phyloP scores from a whole-genome alignment of 2,329 filamentous ascomycete genomes.

The Ampelomyces quisqualis region DNA sequence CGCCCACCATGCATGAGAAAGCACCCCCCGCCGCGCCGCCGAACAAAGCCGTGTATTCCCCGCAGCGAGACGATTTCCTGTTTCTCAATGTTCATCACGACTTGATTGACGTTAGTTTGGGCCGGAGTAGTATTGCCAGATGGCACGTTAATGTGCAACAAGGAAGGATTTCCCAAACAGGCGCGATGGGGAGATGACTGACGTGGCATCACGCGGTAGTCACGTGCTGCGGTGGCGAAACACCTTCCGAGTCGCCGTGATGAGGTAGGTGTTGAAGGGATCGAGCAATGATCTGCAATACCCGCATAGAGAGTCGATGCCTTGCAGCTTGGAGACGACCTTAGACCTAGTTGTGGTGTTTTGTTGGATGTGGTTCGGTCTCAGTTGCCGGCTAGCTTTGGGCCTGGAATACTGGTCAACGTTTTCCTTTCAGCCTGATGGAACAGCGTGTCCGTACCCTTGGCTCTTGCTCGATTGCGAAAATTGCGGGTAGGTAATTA shows the following conservation, averaged over 20 bases:
- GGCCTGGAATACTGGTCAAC: conserved; percentile 9
- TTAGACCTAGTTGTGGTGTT: neutral
- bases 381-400: conserved; percentile 7
- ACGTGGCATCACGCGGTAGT: too few species aligned
- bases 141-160: too few species aligned
- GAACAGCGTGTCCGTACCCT: neutral
- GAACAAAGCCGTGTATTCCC: too few species aligned
- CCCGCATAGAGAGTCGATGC: neutral
- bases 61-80: too few species aligned
- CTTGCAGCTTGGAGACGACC: neutral
- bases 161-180: neutral
- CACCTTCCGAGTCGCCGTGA: conserved; percentile 5
- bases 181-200: too few species aligned
- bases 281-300: conserved; percentile 1
- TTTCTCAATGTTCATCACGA: too few species aligned
- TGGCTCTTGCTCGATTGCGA: too few species aligned
- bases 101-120: too few species aligned
- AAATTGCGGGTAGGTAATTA: conserved; percentile 6
- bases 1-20: too few species aligned
- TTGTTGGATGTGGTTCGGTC: neutral
- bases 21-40: too few species aligned
- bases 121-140: too few species aligned
- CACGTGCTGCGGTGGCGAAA: conserved; percentile 5
- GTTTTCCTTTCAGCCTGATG: conserved; percentile 11
- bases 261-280: neutral